phyloP scores from a whole-genome alignment of 768 basidiomycete genomes.

The Asterophora lycoperdoides region DNA sequence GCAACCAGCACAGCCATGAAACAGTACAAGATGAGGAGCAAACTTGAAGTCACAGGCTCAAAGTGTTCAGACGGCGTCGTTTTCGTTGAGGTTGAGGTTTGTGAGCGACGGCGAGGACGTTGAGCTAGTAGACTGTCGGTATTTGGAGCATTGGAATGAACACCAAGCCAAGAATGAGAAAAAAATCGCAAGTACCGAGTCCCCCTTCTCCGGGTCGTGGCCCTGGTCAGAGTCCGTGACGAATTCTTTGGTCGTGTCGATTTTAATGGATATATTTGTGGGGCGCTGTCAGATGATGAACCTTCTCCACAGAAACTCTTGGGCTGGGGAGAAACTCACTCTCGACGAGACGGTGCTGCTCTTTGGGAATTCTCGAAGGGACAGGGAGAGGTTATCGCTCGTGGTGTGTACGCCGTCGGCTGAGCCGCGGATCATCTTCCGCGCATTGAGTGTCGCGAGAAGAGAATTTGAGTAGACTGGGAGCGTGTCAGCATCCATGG shows the following conservation, averaged over 20 bases:
- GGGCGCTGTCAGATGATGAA: conserved; percentile 27
- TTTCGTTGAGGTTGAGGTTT: not conserved
- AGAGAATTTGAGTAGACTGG: conserved; percentile 60
- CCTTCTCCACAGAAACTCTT: not conserved
- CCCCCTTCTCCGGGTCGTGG: conserved; percentile 21
- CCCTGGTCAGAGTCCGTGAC: conserved; percentile 37
- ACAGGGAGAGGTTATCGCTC: conserved; percentile 37
- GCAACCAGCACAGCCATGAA: conserved; percentile 2
- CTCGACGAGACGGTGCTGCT: conserved; percentile 26
- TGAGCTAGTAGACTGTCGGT: conserved; percentile 7
- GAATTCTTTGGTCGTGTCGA: conserved; percentile 51
- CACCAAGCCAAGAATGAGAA: not conserved
- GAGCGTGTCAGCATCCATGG: not conserved
- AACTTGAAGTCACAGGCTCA: too few relatives aligned
- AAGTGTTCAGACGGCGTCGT: conserved; percentile 1
- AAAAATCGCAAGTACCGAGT: conserved; percentile 15
- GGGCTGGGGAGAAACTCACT: conserved; percentile 19
- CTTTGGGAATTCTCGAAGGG: conserved; percentile 37
- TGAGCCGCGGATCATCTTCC: conserved; percentile 41
- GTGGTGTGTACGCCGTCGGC: conserved; percentile 37
- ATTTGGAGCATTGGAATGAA: not conserved
- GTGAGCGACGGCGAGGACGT: conserved; percentile 8
- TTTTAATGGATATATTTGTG: conserved; percentile 50
- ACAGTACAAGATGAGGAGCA: not conserved
- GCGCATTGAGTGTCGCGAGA: conserved; percentile 56